Conservation (phyloP, 1,284 basidiomycete species). For the Cutaneotrichosporon cyanovorans region DNA sequence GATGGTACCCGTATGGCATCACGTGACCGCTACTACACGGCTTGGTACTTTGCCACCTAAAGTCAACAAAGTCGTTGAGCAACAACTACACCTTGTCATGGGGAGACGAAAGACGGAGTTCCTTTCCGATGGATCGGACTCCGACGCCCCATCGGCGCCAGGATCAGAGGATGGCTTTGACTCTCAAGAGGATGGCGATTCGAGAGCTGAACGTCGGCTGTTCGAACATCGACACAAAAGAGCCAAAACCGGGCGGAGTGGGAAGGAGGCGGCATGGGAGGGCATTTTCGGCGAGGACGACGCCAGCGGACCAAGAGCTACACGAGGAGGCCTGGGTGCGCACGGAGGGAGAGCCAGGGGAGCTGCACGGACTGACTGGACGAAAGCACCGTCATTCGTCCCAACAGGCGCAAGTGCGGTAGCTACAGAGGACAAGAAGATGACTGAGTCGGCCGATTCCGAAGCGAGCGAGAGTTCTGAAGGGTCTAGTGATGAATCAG, state of each 20-base stretch:
- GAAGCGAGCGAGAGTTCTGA: conserved; percentile 7
- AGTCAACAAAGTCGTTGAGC: not conserved
- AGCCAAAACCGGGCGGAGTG: conserved; percentile 56
- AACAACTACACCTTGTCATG: conserved; percentile 52
- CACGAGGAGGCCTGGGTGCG: conserved; percentile 16
- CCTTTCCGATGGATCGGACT: conserved; percentile 64
- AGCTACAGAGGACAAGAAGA: conserved; percentile 1
- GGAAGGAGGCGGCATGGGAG: conserved; percentile 70
- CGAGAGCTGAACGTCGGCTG: conserved; percentile 65
- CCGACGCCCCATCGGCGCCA: conserved; percentile 51
- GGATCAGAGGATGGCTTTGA: conserved; percentile 50
- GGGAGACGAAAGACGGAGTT: conserved; percentile 69
- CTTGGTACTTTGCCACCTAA: not conserved
- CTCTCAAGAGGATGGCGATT: conserved; percentile 55
- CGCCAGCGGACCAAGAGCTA: conserved; percentile 37
- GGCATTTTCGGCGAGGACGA: conserved; percentile 72
- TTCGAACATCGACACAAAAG: conserved; percentile 68
- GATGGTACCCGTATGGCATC: no score
- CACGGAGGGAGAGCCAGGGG: conserved; percentile 15
- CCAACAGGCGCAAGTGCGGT: not conserved
- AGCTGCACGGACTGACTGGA: conserved; percentile 3
- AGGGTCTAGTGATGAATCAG: conserved; percentile 1
- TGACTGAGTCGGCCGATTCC: conserved; percentile 14
- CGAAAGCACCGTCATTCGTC: conserved; percentile 60
- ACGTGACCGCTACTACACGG: no score